Percentiles rank a stretch among this genome's conserved stretches.
phyloP scores from a whole-genome alignment of 2,329 filamentous ascomycete species.

The Fusarium lateritium region DNA sequence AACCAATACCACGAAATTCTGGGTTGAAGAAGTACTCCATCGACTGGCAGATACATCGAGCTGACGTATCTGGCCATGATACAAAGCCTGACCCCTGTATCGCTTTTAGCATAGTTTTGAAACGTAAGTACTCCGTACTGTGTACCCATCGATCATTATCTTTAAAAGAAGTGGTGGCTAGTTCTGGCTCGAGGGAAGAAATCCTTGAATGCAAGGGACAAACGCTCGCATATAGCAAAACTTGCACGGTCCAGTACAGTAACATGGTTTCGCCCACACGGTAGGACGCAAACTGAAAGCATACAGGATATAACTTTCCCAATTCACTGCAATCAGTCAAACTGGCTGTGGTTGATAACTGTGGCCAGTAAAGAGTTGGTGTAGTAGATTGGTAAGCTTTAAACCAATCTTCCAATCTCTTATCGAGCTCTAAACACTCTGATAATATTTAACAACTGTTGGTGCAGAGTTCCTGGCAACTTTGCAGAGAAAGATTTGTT shows the following conservation, averaged over 20 bases:
- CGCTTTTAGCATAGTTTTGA: accelerated
- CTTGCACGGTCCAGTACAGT: background rate
- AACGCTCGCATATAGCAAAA: background rate
- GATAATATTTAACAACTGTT: too few relatives aligned
- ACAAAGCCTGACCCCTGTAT: accelerated
- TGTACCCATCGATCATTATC: too few relatives aligned
- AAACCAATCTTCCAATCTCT: accelerated
- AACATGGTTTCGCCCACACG: background rate
- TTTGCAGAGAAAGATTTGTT: too few relatives aligned
- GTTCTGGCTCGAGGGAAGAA: too few relatives aligned
- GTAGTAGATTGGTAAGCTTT: background rate
- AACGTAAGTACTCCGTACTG: too few relatives aligned
- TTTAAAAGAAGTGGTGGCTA: too few relatives aligned
- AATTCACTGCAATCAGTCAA: background rate
- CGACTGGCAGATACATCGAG: background rate
- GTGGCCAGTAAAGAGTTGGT: background rate
- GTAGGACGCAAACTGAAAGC: background rate
- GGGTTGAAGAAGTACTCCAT: background rate
- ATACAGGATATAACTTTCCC: background rate
- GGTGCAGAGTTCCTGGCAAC: too few relatives aligned
- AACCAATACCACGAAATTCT: background rate
- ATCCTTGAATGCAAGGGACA: accelerated
- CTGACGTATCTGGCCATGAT: background rate
- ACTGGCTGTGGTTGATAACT: accelerated
- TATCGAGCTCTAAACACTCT: accelerated